Base-by-base conservation (phyloP, 176 grass and related monocot species). In the Otatea glauca region DNA sequence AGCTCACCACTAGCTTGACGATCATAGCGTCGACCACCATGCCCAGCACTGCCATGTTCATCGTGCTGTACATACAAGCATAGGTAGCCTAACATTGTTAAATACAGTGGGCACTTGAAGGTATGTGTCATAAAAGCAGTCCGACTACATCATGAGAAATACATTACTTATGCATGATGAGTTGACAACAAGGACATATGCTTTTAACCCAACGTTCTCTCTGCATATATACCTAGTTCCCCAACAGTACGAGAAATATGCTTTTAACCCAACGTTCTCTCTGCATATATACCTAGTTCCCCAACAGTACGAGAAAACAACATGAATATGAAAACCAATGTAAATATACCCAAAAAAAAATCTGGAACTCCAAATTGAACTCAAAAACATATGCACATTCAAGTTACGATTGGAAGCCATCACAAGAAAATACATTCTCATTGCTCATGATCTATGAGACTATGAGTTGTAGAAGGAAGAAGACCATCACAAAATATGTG, bases 31-130 rank as follows among this genome's bases (percentile, higher is more conserved):
- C 58, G 91, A 86, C 91, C 89, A 94, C 82, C 93, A 87, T 92
- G 89, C 83, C 79, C 87, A 93, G 75, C 85, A 88, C 81, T 87
- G 70, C 84, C 70, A 77, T 86, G 91, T 53, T 91, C 96, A 96
- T 88, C 72, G 17, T 96, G 89, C 96, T 99, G 96, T 89, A 93
- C 80, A 91, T 91, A 93, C 72, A 95, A 93, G 80, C 81, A 96
- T 83, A 92, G 77, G 92, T 89, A 94, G 92, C 83, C 90, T 89
- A 93, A 90, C 47, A 83, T 81, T 82, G 87, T 98, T 93, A 95
- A 78, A 95, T 88, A 96, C 76, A 88, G 88, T 65, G 66, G 59
- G 18, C 81, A 98, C 64, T 93, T 86, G 87, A 84, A 83, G 81
- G 71, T 45, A 85, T 50, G 56, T 64, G 86, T 82, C 72, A 71